A percentile compares a stretch with the other conserved stretches of the same genome.
Evolutionary conservation across 768 basidiomycete genomes (phyloP).

Genomic region (Lactarius trivialis): DNA sequence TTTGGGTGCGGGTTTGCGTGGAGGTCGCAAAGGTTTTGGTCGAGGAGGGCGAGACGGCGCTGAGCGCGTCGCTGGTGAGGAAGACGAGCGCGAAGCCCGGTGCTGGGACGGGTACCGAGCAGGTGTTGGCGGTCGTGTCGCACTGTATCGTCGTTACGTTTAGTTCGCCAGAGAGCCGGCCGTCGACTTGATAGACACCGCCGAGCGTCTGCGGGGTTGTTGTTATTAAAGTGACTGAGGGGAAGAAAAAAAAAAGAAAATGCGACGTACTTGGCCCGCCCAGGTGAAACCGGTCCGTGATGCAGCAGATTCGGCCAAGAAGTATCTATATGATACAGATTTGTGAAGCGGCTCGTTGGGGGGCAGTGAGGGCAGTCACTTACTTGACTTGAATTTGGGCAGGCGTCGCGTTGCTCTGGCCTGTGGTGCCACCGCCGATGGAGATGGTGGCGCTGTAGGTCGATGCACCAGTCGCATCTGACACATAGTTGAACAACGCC

Average conservation of each 20-base stretch:
- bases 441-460: slow-evolving; percentile 48
- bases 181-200: slow-evolving; percentile 55
- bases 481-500: slow-evolving; percentile 67
- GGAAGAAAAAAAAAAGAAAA: not conserved
- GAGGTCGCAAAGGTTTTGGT: slow-evolving; percentile 48
- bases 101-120: slow-evolving; percentile 56
- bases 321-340: slow-evolving; percentile 38
- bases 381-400: slow-evolving; percentile 50
- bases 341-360: not conserved
- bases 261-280: slow-evolving; percentile 58
- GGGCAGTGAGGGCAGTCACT: slow-evolving; percentile 26
- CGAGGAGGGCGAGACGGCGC: slow-evolving; percentile 30
- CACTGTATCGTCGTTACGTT: slow-evolving; percentile 56
- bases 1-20: slow-evolving; percentile 43
- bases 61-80: slow-evolving; percentile 40
- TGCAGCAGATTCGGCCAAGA: slow-evolving; percentile 48
- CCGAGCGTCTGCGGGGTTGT: slow-evolving; percentile 53
- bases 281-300: slow-evolving; percentile 65
- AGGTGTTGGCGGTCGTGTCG: slow-evolving; percentile 45
- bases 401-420: slow-evolving; percentile 37
- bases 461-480: slow-evolving; percentile 50
- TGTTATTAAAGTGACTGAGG: too few species aligned
- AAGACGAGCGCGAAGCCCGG: slow-evolving; percentile 76
- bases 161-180: slow-evolving; percentile 52
- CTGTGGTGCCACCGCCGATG: slow-evolving; percentile 39